Evolutionary conservation across 75 land plant genomes (phyloP), one percentile per base, ranked within the genome.

Genomic region (Picea glauca): DNA sequence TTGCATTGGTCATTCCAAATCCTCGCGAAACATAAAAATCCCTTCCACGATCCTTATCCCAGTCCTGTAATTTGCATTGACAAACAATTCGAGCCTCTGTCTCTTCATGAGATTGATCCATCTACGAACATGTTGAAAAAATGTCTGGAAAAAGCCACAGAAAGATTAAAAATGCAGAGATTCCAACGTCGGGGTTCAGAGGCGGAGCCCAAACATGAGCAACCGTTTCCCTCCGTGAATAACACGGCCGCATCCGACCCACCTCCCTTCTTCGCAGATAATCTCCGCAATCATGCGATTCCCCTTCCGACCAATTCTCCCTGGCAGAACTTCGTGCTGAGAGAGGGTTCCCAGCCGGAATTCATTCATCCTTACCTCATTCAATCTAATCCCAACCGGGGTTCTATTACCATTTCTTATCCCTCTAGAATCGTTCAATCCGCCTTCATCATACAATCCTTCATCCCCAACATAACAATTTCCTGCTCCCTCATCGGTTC

Each of bases 241-340:
- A 76, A 38, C 14, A 33, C 81, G 20, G 81, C 58, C 5, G 81
- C 74, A 15, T 63, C 83, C 0, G 62, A 67, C 12, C 83, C 81
- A 14, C 31, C 83, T 17, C 43, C 50, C 8, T 59, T 84, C 21
- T 81, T 83, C 62, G 32, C 84, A 30, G 15, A 76, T 4, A 59
- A 32, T 12, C 50, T 72, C 26, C 40, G 58, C 7, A 32, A 11
- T 8, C 9, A 46, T 6, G 54, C 54, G 6, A 32, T 15, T 31
- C 95, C 99, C 35, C 86, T 89, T 30, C 99, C 99, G 59, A 94
- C 99, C 35, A 93, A 94, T 79, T 82, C 93, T 30, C 87, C 90
- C 77, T 96, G 96, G 89, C 97, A 87, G 43, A 94, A 96, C 85
- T 94, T 86, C 79, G 87, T 83, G 43, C 87, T 96, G 75, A 90